phyloP scores from a whole-genome alignment of 495 filamentous ascomycete genomes.

The Xylaria telfairii region DNA sequence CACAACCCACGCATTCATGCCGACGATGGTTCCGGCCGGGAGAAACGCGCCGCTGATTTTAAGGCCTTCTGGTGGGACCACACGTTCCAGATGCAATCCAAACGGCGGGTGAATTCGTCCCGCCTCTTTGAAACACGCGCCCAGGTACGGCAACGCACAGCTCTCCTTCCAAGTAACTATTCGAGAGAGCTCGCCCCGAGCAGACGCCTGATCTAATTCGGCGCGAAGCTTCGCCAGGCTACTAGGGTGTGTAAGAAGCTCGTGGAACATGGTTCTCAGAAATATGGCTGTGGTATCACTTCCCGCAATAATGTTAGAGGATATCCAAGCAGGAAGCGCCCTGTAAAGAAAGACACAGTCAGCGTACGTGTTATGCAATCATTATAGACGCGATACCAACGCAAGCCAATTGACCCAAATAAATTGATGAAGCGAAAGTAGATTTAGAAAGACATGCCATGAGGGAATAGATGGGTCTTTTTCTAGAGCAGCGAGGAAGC shows the following conservation, averaged over 20 bases:
- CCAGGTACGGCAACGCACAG: conserved; percentile 52
- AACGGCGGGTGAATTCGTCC: conserved; percentile 63
- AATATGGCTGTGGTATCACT: conserved; percentile 52
- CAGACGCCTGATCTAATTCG: conserved; percentile 32
- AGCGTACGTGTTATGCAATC: no score
- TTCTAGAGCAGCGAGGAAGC: conserved; percentile 13
- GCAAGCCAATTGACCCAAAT: no score
- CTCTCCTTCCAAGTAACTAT: conserved; percentile 28
- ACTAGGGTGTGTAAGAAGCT: conserved; percentile 42
- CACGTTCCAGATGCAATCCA: conserved; percentile 60
- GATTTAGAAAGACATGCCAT: conserved; percentile 26
- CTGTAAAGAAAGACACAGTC: background rate
- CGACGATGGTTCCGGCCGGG: conserved; percentile 52
- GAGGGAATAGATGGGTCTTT: conserved; percentile 37
- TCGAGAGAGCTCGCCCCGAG: conserved; percentile 27
- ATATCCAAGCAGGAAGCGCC: conserved; percentile 34
- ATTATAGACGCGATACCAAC: no score
- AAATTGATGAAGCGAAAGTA: no score
- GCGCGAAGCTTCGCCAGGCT: conserved; percentile 35
- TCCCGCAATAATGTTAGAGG: conserved; percentile 55
- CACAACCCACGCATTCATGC: conserved; percentile 44
- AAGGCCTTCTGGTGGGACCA: conserved; percentile 60
- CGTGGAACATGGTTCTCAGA: conserved; percentile 44
- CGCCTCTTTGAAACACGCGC: conserved; percentile 65
- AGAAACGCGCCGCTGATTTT: conserved; percentile 57